phyloP scores from a whole-genome alignment of 2,329 filamentous ascomycete genomes.

The Cercospora canescens region DNA sequence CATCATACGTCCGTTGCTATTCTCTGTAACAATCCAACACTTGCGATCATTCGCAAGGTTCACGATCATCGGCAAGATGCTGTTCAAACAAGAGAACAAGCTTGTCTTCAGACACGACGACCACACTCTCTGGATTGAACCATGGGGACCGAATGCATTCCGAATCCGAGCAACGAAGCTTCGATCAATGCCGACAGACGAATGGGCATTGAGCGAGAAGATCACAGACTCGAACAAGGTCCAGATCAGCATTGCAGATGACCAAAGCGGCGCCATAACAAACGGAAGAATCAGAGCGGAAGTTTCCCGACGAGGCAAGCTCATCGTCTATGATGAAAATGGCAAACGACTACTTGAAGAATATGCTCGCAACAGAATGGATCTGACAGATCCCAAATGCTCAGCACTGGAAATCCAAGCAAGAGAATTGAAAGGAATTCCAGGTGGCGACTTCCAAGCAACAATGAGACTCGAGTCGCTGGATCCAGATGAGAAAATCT shows the following conservation, averaged over 20 bases:
- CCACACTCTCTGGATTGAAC: constrained; percentile 51
- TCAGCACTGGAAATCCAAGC: constrained; percentile 58
- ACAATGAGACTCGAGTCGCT: constrained; percentile 61
- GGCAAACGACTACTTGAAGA: constrained; percentile 51
- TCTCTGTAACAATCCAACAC: neutral
- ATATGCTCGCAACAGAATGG: constrained; percentile 52
- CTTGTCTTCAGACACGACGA: constrained; percentile 60
- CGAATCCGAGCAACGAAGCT: constrained; percentile 50
- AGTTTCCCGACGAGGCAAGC: constrained; percentile 51
- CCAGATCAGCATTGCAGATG: constrained; percentile 22
- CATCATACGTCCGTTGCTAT: neutral
- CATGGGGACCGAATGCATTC: constrained; percentile 52
- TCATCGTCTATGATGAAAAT: constrained; percentile 48
- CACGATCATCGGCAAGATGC: constrained; percentile 24
- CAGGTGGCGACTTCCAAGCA: constrained; percentile 57
- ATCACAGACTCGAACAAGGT: neutral
- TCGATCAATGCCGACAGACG: constrained; percentile 37
- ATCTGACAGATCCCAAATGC: constrained; percentile 58
- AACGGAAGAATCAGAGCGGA: constrained; percentile 53
- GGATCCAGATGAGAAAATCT: constrained; percentile 58
- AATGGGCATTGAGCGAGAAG: constrained; percentile 43
- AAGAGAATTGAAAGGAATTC: constrained; percentile 58
- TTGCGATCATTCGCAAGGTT: neutral
- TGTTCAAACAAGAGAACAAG: constrained; percentile 53
- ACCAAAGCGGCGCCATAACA: constrained; percentile 41